phyloP scores from a whole-genome alignment of 768 basidiomycete genomes.

The Suillus occidentalis region DNA sequence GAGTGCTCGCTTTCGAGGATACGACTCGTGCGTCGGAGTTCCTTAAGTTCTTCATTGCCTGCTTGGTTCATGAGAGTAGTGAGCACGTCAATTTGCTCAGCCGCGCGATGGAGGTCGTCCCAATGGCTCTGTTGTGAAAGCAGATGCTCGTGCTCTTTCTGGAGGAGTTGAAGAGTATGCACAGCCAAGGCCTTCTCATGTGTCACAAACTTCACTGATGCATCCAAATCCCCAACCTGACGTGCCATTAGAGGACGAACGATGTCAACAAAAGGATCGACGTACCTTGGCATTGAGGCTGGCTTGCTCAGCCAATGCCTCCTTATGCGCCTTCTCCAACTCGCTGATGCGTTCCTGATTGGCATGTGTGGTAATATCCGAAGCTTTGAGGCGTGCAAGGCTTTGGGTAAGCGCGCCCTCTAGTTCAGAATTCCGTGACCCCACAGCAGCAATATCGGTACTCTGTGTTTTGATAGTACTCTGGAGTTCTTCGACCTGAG shows the following conservation, averaged over 20 bases:
- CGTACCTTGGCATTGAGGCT: constrained; percentile 60
- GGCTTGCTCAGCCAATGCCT: constrained; percentile 56
- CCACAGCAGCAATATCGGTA: constrained; percentile 46
- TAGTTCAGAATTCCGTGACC: constrained; percentile 55
- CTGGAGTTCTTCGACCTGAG: constrained; percentile 57
- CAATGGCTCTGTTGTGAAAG: constrained; percentile 68
- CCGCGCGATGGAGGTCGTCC: constrained; percentile 70
- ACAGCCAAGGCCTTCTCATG: constrained; percentile 63
- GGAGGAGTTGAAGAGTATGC: constrained; percentile 51
- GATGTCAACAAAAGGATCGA: background rate
- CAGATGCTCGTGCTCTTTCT: constrained; percentile 60
- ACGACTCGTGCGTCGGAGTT: constrained; percentile 55
- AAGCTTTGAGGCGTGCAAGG: constrained; percentile 65
- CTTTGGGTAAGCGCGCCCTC: constrained; percentile 77
- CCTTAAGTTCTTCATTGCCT: constrained; percentile 72
- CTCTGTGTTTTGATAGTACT: constrained; percentile 40
- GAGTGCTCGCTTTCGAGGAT: constrained; percentile 67
- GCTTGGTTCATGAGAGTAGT: constrained; percentile 58
- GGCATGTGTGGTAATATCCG: constrained; percentile 65
- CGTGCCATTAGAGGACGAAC: constrained; percentile 9
- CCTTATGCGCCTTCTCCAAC: constrained; percentile 61
- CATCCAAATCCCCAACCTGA: constrained; percentile 62
- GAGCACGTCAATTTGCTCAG: constrained; percentile 73
- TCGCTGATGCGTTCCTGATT: constrained; percentile 59
- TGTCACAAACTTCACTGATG: constrained; percentile 52